Conservation (phyloP, 83 land plant genomes). For the Larix sibirica region DNA sequence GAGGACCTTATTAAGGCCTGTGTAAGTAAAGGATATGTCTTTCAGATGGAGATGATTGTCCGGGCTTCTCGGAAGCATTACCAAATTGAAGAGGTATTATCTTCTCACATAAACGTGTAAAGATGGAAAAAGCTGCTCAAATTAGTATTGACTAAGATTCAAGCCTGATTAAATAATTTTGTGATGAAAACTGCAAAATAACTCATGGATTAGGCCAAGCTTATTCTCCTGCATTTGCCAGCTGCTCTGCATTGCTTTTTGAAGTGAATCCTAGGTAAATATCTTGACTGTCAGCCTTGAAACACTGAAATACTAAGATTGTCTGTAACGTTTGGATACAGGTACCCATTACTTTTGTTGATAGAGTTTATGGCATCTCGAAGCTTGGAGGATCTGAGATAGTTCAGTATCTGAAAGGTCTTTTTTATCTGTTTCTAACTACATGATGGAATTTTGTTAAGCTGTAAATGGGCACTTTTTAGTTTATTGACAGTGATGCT, state of each 20-base stretch:
- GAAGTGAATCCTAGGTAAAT: neutral
- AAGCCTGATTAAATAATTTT: too few species aligned
- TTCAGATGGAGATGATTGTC: slow-evolving; percentile 99
- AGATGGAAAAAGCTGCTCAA: neutral
- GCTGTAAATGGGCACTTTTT: too few species aligned
- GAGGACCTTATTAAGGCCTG: slow-evolving; percentile 78
- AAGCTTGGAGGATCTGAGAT: slow-evolving; percentile 99
- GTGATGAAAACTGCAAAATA: neutral
- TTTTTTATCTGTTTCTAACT: slow-evolving; percentile 73
- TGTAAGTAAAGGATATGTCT: slow-evolving; percentile 97
- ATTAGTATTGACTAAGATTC: neutral
- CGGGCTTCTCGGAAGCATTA: slow-evolving; percentile 86
- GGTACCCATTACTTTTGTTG: slow-evolving; percentile 99
- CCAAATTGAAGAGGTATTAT: slow-evolving; percentile 86
- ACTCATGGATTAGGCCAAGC: neutral
- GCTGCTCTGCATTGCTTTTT: neutral
- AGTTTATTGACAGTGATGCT: too few species aligned
- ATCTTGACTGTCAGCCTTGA: neutral
- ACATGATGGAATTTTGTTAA: slow-evolving; percentile 25
- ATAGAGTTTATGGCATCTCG: slow-evolving; percentile 96
- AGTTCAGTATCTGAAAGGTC: slow-evolving; percentile 93
- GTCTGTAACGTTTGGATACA: slow-evolving; percentile 28
- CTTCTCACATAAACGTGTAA: neutral
- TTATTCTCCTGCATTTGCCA: neutral
- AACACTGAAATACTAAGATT: slow-evolving; percentile 6